Base-by-base conservation (phyloP, 345 rosid genomes). In the Murraya koenigii region DNA sequence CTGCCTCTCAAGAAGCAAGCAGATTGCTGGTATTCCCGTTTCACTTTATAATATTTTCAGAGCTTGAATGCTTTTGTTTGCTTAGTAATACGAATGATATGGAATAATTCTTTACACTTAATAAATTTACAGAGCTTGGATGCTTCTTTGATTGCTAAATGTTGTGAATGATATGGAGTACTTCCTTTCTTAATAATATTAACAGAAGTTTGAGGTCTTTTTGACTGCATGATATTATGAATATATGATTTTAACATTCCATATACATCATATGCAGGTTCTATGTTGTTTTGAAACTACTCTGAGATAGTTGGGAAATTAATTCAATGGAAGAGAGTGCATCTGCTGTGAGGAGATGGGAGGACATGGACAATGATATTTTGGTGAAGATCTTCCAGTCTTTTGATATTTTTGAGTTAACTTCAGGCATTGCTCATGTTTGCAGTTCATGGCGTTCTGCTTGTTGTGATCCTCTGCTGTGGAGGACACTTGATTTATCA, bases 401-500 rank as follows among this genome's bases (percentile, higher is more conserved):
- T 26, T 88, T 91, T 8, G 81, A 85, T 67, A 85, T 93, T 76
- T 82, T 79, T 38, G 83, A 92, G 81, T 77, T 90, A 22, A 89
- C 85, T 68, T 86, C 92, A 7, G 92, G 97, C 55, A 76, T 94
- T 74, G 95, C 91, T 82, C 92, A 79, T 69, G 97, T 95, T 66
- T 92, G 99, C 84, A 84, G 94, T 9, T 80, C 88, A 22, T 95
- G 99, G 98, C 88, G 93, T 61, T 44, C 66, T 33, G 99, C 98
- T 75, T 89, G 91, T 75, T 84, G 96, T 19, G 97, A 95, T 87
- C 98, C 98, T n/a, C 69, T 90, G 55, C 84, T 92, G 0, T 93
- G 99, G 98, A 92, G 84, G 78, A 92, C 90, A 1, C 95, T 95
- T 52, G 97, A 95, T 82, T 80, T 95, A 54, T 93, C 98, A 1